Base-by-base conservation (phyloP, 2,329 filamentous ascomycete genomes). In the Aschersonia sp. region DNA sequence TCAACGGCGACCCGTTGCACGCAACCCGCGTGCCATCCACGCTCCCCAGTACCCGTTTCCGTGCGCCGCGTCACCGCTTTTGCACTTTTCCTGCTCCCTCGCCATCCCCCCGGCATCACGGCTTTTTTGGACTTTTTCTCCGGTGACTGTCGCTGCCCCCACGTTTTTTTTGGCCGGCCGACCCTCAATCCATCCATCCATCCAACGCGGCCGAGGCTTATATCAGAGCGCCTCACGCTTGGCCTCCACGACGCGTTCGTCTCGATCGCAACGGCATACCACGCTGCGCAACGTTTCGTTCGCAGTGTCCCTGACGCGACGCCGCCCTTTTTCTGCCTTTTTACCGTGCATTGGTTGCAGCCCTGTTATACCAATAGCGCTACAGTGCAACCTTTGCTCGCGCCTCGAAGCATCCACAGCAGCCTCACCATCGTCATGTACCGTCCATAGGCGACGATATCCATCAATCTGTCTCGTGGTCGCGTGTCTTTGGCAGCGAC, bases 1-100 rank as follows among this genome's bases (percentile, higher is more conserved):
- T 66, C 66, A 66, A 68, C 65, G 69, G 67, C 66, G 68, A 67
- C 66, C 65, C 66, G 68, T 70, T 68, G 66, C 68, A 73, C 73
- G 71, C 74, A 68, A 69, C 69, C 73, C 69, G 63, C 62, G 69
- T 66, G 65, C 69, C 64, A 66, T 62, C 64, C 58, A 57, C 60
- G 59, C 64, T 61, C 58, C 58, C 58, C 60, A 60, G 58, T 55
- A 66, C 58, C 63, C 57, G 58, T 61, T 63, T 63, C 63, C 61
- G 67, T 65, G 63, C 65, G 63, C 61, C 63, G 54, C 57, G 57
- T 60, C 59, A 58, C 59, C 58, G 56, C 56, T 63, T 65, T 64
- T 59, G 61, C 63, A 63, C 63, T 69, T 67, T 70, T 71, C 66
- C 63, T 58, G 55, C 50, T 54, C 50, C 49, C 52, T 55, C 48